phyloP scores from a whole-genome alignment of 169 alveolate genomes.

The Neospora caninum region DNA sequence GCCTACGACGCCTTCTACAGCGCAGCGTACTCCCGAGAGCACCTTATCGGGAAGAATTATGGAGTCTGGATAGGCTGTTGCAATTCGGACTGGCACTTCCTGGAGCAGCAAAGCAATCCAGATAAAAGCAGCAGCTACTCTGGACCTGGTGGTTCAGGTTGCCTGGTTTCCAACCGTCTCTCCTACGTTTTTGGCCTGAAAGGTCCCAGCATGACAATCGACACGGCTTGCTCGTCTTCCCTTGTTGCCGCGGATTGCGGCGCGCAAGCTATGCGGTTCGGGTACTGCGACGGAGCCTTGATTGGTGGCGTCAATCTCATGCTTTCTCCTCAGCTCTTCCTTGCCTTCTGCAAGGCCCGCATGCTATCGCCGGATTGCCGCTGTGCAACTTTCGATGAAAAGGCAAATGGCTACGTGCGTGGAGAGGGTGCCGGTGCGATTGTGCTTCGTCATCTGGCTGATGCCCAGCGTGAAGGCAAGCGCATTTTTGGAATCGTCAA shows the following conservation, averaged over 20 bases:
- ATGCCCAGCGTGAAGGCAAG: slow-evolving; percentile 57
- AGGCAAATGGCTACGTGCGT: slow-evolving; percentile 82
- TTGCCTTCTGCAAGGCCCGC: slow-evolving; percentile 78
- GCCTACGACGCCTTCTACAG: slow-evolving; percentile 73
- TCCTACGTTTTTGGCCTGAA: slow-evolving; percentile 79
- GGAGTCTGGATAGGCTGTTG: slow-evolving; percentile 78
- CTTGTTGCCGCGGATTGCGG: slow-evolving; percentile 81
- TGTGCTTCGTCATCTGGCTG: slow-evolving; percentile 56
- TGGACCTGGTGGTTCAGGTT: slow-evolving; percentile 65
- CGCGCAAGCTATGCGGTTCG: slow-evolving; percentile 68
- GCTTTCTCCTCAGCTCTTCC: slow-evolving; percentile 79
- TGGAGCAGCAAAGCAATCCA: slow-evolving; percentile 57
- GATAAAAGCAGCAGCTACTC: slow-evolving; percentile 63
- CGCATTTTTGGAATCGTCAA: slow-evolving; percentile 62
- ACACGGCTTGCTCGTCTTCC: slow-evolving; percentile 84
- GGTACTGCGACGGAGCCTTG: slow-evolving; percentile 76
- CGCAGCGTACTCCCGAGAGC: slow-evolving; percentile 68
- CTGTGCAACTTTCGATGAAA: slow-evolving; percentile 80
- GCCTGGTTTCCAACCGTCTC: slow-evolving; percentile 78
- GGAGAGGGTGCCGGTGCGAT: slow-evolving; percentile 82
- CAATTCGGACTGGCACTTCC: slow-evolving; percentile 73
- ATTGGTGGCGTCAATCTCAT: slow-evolving; percentile 81
- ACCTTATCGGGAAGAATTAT: slow-evolving; percentile 49
- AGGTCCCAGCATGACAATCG: slow-evolving; percentile 82
- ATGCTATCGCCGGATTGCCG: slow-evolving; percentile 77